Evolutionary conservation across 2,329 filamentous ascomycete species (phyloP), one percentile per base, ranked within the genome.

Genomic region (Trichoderma pleuroti): DNA sequence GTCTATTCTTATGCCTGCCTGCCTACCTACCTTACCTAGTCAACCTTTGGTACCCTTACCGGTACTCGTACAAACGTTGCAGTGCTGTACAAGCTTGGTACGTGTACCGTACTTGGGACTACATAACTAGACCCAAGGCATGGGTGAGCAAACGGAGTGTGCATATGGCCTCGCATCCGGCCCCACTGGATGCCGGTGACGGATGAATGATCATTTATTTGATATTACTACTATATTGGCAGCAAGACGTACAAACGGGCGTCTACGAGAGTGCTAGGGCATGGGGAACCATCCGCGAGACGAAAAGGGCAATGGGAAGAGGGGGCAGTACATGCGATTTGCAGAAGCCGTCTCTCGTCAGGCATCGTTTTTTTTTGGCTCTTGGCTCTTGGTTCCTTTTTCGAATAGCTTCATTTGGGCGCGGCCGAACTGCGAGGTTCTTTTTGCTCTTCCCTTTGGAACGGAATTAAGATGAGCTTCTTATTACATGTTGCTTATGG

Each of bases 131-230:
- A 28, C 28, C 65, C 28, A 49, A 14, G 65, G 36, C 65, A 68
- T 61, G 56, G 39, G 42, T 52, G 28, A 46, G 28, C 28, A 39
- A 49, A 61, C 56, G 39, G 65, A 49, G 65, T 36, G 54, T 67
- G 64, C 52, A 60, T 68, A 60, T 68, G 56, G 21, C 46, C 65
- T 52, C 56, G 56, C 56, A 61, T 21, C 39, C 39, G 16, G 42
- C 56, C 56, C 65, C 56, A 68, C 65, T n/a, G 5, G 56, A 28
- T 61, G 65, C 56, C 39, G 54, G 65, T 61, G 65, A 60, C 56
- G 65, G 65, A 61, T 61, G 65, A 68, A 61, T 68, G 56, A 42
- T 68, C 56, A 68, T 59, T 52, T 67, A 67, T 59, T 42, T 59
- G 32, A 59, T 57, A 21, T 46, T 61, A 68, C 46, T 52, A 52